phyloP scores from a whole-genome alignment of 2,329 filamentous ascomycete genomes.

The Colletotrichum tanaceti region DNA sequence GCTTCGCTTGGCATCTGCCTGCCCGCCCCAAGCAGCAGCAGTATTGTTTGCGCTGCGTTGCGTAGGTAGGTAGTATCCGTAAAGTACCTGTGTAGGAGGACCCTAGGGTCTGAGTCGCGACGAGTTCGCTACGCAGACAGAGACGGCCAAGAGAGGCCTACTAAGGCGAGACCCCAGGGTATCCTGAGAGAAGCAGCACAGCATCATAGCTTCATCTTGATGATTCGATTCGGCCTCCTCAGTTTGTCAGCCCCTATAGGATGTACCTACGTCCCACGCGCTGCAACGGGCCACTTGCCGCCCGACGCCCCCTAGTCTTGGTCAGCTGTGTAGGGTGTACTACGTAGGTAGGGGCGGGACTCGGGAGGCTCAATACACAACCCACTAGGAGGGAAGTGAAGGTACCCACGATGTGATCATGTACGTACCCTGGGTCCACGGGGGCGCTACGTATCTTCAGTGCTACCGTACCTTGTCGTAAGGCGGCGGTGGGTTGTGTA shows the following conservation, averaged over 20 bases:
- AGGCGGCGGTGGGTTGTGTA: not conserved
- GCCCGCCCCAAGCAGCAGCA: not conserved
- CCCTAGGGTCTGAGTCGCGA: too few relatives aligned
- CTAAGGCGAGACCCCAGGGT: slow-evolving; percentile 25
- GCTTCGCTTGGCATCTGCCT: slow-evolving; percentile 28
- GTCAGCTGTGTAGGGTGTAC: slow-evolving; percentile 35
- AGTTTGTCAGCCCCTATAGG: slow-evolving; percentile 15
- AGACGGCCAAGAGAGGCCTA: slow-evolving; percentile 31
- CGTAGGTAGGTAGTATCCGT: too few relatives aligned
- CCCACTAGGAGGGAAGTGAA: not conserved
- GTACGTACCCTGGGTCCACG: not conserved
- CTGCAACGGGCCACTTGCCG: slow-evolving; percentile 25
- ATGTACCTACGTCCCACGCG: slow-evolving; percentile 26
- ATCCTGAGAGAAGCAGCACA: slow-evolving; percentile 31
- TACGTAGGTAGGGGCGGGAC: too few relatives aligned
- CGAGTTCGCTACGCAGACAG: slow-evolving; percentile 1
- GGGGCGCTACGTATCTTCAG: too few relatives aligned
- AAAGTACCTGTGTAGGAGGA: not conserved
- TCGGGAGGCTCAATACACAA: slow-evolving; percentile 11
- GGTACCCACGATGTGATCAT: not conserved
- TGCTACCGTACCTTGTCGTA: slow-evolving; percentile 5
- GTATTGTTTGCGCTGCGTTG: not conserved
- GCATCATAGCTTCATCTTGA: slow-evolving; percentile 36
- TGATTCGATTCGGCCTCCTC: slow-evolving; percentile 18
- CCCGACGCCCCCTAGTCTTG: slow-evolving; percentile 24